phyloP scores from a whole-genome alignment of 352 stramenopile genomes.

The Saprolegnia diclina region DNA sequence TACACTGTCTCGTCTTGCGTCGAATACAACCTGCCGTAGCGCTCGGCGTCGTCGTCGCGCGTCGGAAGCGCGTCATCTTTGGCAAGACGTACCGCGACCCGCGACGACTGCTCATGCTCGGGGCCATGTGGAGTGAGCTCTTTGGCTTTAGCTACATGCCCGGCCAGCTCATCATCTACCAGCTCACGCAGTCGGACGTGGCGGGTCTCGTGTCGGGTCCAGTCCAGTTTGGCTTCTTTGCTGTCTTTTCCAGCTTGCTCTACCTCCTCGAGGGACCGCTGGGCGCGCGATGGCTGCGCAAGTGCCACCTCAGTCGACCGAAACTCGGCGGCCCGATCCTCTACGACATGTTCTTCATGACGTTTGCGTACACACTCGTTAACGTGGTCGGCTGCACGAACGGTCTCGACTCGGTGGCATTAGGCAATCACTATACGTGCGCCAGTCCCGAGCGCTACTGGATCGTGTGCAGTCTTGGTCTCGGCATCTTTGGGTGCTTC shows the following conservation, averaged over 20 bases:
- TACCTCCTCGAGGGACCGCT: no score
- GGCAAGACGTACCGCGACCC: constrained; percentile 9
- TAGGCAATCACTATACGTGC: background rate
- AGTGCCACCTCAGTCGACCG: no score
- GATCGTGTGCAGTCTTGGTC: background rate
- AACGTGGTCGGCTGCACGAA: constrained; percentile 10
- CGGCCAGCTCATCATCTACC: constrained; percentile 11
- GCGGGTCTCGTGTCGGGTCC: background rate
- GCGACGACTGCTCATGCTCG: constrained; percentile 1
- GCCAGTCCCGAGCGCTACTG: constrained; percentile 6
- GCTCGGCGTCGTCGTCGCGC: constrained; percentile 15
- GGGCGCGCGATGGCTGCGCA: background rate
- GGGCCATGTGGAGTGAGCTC: constrained; percentile 16
- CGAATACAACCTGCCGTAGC: background rate
- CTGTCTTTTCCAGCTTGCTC: background rate
- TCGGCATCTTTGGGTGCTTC: background rate
- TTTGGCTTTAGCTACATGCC: constrained; percentile 17
- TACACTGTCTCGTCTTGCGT: no score
- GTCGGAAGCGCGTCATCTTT: constrained; percentile 13
- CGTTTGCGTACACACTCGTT: constrained; percentile 2
- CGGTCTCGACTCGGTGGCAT: background rate
- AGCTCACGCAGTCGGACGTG: background rate
- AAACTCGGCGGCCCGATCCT: constrained; percentile 1
- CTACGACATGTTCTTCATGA: constrained; percentile 16
- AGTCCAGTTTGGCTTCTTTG: constrained; percentile 5